Base-by-base conservation (phyloP, 192 early-diverging fungal genomes). In the Entomortierella beljakovae region DNA sequence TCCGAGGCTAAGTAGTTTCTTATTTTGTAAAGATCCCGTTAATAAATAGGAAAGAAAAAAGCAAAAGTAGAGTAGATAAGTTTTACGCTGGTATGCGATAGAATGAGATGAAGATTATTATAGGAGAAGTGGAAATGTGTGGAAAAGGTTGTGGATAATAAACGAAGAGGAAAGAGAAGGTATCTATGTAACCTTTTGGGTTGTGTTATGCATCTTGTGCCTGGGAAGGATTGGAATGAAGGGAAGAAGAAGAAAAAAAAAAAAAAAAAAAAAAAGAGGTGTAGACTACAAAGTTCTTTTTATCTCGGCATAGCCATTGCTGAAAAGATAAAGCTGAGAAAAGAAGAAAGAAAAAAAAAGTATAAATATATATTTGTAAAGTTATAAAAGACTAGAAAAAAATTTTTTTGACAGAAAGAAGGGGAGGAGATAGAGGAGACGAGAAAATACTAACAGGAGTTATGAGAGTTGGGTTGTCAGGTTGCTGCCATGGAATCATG, bases 151-250 rank as follows among this genome's bases (percentile, higher is more conserved):
- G 29, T 20, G 46, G 59, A 60, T 22, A 20, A 52, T 26, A 23
- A 32, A 22, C 11, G 53, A 31, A 49, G 52, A 72, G 43, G 61
- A 62, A 64, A 43, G 29, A 57, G 64, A 46, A 55, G 49, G 26
- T 32, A 20, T 6, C 53, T 53, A 22, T 48, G 38, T 22, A 32
- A 8, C 18, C 43, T 22, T 34, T 18, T 53, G 23, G 51, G 51
- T 53, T 53, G 51, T 15, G 51, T 28, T 53, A 53, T 53, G 51
- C 51, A 53, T 26, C 32, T 22, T 54, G 68, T 62, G 28, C 59
- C 68, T 62, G 59, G 59, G 68, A 56, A 52, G 59, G 59, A 59
- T 10, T 62, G 59, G 59, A 70, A 70, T 68, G 35, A 50, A 51
- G 40, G 34, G 37, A 64, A 52, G 28, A 28, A 33, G 20, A 29